Evolutionary conservation across 1,139 yeast genomes (phyloP).

Genomic region (Lodderomyces jiufengensis): DNA sequence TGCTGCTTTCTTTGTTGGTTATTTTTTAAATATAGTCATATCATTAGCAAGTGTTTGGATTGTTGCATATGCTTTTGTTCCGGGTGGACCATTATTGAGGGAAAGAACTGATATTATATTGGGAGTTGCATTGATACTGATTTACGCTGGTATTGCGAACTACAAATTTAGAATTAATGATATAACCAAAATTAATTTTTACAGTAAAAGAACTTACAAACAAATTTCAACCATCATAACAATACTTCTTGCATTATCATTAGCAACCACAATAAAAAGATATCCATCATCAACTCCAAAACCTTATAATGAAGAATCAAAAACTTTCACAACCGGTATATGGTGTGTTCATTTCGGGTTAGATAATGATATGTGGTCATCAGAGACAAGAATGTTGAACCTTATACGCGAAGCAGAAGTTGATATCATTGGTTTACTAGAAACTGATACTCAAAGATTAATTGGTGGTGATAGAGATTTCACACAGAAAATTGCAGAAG

Average conservation of each 20-base stretch:
- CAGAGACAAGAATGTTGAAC: conserved; percentile 85
- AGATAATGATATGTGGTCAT: conserved; percentile 98
- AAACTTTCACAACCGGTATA: conserved; percentile 86
- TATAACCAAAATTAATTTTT: conserved; percentile 20
- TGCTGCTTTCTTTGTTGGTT: conserved; percentile 53
- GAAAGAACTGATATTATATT: conserved; percentile 82
- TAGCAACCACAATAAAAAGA: conserved; percentile 51
- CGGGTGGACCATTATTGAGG: conserved; percentile 82
- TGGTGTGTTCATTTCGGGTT: conserved; percentile 98
- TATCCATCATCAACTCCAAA: conserved; percentile 47
- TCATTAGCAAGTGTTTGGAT: conserved; percentile 89
- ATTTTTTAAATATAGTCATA: conserved; percentile 52
- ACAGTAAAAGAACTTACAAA: conserved; percentile 20
- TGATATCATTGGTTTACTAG: conserved; percentile 87
- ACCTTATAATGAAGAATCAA: conserved; percentile 77
- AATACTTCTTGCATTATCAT: conserved; percentile 29
- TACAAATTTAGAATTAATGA: conserved; percentile 22
- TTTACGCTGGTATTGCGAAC: conserved; percentile 38
- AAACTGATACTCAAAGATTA: conserved; percentile 89
- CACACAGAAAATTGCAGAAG: conserved; percentile 89
- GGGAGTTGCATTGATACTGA: conserved; percentile 41
- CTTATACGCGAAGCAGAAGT: conserved; percentile 80
- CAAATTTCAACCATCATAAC: conserved; percentile 25
- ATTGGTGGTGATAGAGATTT: conserved; percentile 94
- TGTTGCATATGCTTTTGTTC: conserved; percentile 97